Evolutionary conservation across 345 rosid species (phyloP), one percentile per base, ranked within the genome.

Genomic region (Salix arbutifolia): DNA sequence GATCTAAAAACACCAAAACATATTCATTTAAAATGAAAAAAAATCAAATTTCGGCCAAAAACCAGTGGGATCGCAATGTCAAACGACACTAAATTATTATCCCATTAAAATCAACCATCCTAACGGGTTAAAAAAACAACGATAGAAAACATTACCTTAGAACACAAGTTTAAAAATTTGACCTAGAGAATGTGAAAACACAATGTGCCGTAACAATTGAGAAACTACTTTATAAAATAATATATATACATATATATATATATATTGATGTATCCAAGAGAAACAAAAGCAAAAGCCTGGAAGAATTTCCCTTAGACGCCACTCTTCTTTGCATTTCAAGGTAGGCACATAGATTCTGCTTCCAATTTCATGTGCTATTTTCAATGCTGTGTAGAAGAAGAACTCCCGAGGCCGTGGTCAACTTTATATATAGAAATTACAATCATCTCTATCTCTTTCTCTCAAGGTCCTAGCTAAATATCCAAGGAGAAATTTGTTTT

Each of bases 291-390:
- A 6, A 2, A 76, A n/a, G 48, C 42, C n/a, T 9, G 68, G 30
- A 69, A 76, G 30, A 17, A 12, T 35, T 33, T 74, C 68, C 65
- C 81, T 74, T 82, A 58, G 60, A 78, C 84, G 79, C 67, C 17
- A 82, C 81, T 81, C 84, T 70, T 74, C 70, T 74, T 74, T 16
- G 8, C 14, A 19, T 74, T 70, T 40, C 82, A 65, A 75, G 50
- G 71, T 37, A 30, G 4, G 37, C 18, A 30, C 16, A 6, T 18
- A 46, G 9, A 17, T 50, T 50, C 19, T 50, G 10, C 17, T 14
- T 14, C 11, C 50, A 44, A 13, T 44, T 13, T 44, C 17, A 44
- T 3, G 50, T 44, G 50, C 17, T 44, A 10, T 13, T 44, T 46
- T 46, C 50, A 46, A 46, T 46, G 50, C 1, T 46, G 50, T 46